These are phyloP conservation scores for Bromus sterilis DNA, from an alignment of 176 grass and related monocot species.

Conservation along the genomic window DNA sequence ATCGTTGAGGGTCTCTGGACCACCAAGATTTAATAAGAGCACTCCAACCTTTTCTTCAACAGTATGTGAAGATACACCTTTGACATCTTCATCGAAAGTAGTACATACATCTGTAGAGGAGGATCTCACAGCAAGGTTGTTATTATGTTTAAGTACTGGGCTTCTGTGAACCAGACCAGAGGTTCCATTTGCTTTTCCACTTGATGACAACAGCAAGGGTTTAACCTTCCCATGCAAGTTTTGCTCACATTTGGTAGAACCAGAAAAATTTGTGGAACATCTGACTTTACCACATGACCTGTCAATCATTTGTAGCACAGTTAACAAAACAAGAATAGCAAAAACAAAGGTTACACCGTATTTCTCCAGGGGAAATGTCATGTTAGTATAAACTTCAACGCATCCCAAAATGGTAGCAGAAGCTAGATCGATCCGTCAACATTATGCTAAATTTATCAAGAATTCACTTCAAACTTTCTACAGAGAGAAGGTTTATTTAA, in stretches of 20 bases:
- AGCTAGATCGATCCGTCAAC: background rate
- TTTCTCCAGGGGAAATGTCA: background rate
- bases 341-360: background rate
- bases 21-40: slow-evolving; percentile 92
- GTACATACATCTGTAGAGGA: slow-evolving; percentile 21
- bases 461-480: background rate
- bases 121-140: slow-evolving; percentile 15
- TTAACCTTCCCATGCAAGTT: slow-evolving; percentile 11
- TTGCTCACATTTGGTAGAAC: background rate
- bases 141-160: slow-evolving; percentile 1
- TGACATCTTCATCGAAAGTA: slow-evolving; percentile 27
- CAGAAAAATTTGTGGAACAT: background rate
- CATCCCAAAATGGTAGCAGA: background rate
- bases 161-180: slow-evolving; percentile 18
- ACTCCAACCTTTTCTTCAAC: slow-evolving; percentile 72
- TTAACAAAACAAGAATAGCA: background rate
- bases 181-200: background rate
- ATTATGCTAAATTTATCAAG: background rate
- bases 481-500: background rate
- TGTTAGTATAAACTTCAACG: background rate
- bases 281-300: slow-evolving; percentile 14
- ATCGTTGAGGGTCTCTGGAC: slow-evolving; percentile 81
- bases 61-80: slow-evolving; percentile 10
- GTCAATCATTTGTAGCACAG: slow-evolving; percentile 9
- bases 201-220: slow-evolving; percentile 14